Evolutionary conservation across 805 yeast species (phyloP).

Genomic region (Brettanomyces nanus): DNA sequence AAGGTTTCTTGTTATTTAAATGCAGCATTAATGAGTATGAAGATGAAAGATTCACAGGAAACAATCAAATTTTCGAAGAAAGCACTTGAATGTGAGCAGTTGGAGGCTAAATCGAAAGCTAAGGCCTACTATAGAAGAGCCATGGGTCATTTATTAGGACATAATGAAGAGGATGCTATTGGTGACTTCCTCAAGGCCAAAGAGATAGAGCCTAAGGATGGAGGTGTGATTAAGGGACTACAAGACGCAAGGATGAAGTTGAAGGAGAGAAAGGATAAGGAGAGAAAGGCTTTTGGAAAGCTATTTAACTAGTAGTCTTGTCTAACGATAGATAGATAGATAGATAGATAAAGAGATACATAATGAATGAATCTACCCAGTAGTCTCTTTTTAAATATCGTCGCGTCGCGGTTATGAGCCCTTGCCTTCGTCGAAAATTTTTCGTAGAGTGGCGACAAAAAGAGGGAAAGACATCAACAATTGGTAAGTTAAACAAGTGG

Average conservation of each 20-base stretch:
- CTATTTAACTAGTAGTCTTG: conserved; percentile 43
- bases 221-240: conserved; percentile 59
- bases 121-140: conserved; percentile 89
- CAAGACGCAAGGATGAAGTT: conserved; percentile 45
- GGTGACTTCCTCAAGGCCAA: conserved; percentile 59
- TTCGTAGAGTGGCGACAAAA: neutral
- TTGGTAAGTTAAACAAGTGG: neutral
- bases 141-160: conserved; percentile 51
- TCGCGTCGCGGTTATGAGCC: too few species aligned
- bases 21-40: conserved; percentile 66
- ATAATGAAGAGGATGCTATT: conserved; percentile 66
- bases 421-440: too few species aligned
- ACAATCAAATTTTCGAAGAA: conserved; percentile 54
- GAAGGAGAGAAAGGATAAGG: conserved; percentile 52
- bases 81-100: conserved; percentile 52
- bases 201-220: conserved; percentile 58
- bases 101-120: conserved; percentile 62
- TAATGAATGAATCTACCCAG: too few species aligned
- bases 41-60: conserved; percentile 45
- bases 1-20: conserved; percentile 63
- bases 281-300: conserved; percentile 67
- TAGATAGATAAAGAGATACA: too few species aligned
- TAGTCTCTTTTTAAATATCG: too few species aligned
- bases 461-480: neutral
- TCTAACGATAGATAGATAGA: too few species aligned